phyloP scores from a whole-genome alignment of 192 early-diverging fungal genomes.

The Podila clonocystis region DNA sequence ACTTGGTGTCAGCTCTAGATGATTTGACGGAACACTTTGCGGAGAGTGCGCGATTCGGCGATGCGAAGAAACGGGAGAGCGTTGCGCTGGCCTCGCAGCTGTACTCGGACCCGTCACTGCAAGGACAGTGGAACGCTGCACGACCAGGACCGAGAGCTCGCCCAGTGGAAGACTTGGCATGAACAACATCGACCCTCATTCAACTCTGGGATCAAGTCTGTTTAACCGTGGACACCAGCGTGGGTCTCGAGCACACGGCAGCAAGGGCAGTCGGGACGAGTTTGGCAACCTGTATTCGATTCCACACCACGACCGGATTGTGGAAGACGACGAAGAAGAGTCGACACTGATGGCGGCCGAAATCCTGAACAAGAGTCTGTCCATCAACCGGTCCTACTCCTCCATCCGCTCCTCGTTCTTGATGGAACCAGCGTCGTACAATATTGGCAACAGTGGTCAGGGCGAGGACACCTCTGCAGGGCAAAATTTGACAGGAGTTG shows the following conservation, averaged over 20 bases:
- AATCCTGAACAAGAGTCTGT: constrained; percentile 46
- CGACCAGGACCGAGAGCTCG: not conserved
- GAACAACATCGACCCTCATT: not conserved
- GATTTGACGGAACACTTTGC: constrained; percentile 49
- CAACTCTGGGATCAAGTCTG: too few relatives aligned
- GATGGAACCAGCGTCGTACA: constrained; percentile 37
- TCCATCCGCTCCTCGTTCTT: constrained; percentile 49
- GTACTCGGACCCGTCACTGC: not conserved
- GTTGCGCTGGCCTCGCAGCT: not conserved
- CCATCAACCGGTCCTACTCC: constrained; percentile 44
- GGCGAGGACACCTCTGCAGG: not conserved
- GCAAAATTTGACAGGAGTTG: not conserved
- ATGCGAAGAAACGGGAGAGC: constrained; percentile 37
- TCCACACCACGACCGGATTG: constrained; percentile 43
- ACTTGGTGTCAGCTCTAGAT: constrained; percentile 36
- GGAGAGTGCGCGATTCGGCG: constrained; percentile 36
- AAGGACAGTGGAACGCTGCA: not conserved
- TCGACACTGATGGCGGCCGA: constrained; percentile 44
- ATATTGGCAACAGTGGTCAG: not conserved
- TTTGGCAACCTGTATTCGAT: constrained; percentile 36
- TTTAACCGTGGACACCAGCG: constrained; percentile 38
- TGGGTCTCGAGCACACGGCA: constrained; percentile 30
- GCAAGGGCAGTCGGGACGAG: constrained; percentile 49
- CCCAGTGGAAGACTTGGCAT: constrained; percentile 7
- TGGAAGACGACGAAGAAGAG: constrained; percentile 47